These are phyloP conservation scores for Phalaenopsis aphrodite DNA, from an alignment of 106 monocot species.

Conservation along the genomic window DNA sequence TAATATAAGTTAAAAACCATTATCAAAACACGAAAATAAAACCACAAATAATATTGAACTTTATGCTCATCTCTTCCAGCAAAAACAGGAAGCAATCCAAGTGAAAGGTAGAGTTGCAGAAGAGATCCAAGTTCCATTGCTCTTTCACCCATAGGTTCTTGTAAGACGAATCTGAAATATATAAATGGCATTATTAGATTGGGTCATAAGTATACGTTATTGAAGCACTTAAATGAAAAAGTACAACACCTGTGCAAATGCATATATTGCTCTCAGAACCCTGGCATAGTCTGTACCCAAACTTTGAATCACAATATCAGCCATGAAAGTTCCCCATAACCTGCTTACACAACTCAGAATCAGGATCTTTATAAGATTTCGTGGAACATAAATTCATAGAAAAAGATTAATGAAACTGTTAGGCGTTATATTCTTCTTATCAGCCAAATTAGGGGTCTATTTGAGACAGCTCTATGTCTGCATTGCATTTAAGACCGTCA, in stretches of 20 bases:
- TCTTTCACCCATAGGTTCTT: conserved; percentile 21
- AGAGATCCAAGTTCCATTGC: too few relatives aligned
- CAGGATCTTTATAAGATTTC: neutral
- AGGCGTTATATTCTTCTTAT: too few relatives aligned
- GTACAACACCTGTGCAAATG: conserved; percentile 68
- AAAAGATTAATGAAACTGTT: too few relatives aligned
- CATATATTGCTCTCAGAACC: conserved; percentile 85
- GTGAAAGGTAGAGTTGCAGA: too few relatives aligned
- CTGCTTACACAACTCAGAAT: conserved; percentile 22
- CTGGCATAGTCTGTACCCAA: conserved; percentile 96
- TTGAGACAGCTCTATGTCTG: too few relatives aligned
- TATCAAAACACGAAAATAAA: too few relatives aligned
- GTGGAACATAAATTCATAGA: neutral
- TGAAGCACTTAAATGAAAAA: neutral
- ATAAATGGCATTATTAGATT: neutral
- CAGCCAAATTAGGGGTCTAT: too few relatives aligned
- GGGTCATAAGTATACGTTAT: neutral
- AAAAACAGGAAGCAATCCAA: too few relatives aligned
- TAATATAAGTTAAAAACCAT: too few relatives aligned
- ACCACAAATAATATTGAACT: too few relatives aligned
- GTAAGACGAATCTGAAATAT: conserved; percentile 60
- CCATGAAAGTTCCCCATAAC: conserved; percentile 88
- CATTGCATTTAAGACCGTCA: too few relatives aligned
- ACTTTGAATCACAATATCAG: conserved; percentile 90
- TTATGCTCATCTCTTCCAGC: too few relatives aligned